Percentiles rank a stretch among this genome's conserved stretches.
These are phyloP conservation scores for Termitomyces sp. DNA, from an alignment of 768 basidiomycete species.

Conservation along the genomic window DNA sequence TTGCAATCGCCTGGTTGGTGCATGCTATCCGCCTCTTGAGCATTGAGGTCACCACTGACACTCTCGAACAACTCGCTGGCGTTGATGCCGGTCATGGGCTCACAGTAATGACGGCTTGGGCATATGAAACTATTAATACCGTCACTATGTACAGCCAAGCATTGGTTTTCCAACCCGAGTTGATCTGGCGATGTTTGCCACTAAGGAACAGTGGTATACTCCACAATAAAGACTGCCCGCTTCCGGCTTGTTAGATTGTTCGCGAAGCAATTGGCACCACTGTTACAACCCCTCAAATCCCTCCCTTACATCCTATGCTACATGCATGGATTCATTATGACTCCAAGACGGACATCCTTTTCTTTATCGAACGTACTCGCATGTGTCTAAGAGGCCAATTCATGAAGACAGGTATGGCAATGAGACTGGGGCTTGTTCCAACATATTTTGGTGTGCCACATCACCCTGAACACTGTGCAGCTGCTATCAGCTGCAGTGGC, in stretches of 20 bases:
- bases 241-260: not conserved
- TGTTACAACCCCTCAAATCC: not conserved
- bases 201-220: no score
- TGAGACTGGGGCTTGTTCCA: not conserved
- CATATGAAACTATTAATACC: not conserved
- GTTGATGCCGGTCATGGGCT: not conserved
- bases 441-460: not conserved
- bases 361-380: not conserved
- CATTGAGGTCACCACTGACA: not conserved
- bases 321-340: constrained; percentile 6
- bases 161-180: not conserved
- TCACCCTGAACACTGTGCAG: not conserved
- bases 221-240: no score
- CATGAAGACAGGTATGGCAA: constrained; percentile 2
- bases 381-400: not conserved
- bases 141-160: not conserved
- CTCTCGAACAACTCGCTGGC: not conserved
- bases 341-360: not conserved
- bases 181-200: not conserved
- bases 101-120: not conserved
- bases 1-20: not conserved
- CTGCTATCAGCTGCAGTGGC: not conserved
- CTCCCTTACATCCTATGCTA: no score
- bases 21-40: not conserved
- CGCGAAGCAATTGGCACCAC: not conserved